Base-by-base conservation (phyloP, 805 yeast species). In the Metahyphopichia silvanorum region DNA sequence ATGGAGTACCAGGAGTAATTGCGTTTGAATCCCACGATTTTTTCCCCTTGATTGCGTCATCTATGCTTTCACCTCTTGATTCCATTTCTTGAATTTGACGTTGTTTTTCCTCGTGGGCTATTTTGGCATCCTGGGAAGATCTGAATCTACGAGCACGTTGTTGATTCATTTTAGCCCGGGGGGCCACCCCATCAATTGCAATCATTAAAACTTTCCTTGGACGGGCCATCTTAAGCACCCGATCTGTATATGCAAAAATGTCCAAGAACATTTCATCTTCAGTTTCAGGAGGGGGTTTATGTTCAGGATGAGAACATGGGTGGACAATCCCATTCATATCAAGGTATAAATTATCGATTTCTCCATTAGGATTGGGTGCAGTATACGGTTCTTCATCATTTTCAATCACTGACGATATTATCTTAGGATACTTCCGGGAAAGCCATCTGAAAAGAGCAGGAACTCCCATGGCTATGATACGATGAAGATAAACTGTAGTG, bases 271-370 rank as follows among this genome's bases (percentile, higher is more conserved):
- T 93, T 52, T 93, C 97, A 39, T 88, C 96, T 51, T 93, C 98
- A 0, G 91, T 88, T 46, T 81, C 94, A 9, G 99, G 99, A 0
- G 98, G 82, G 0, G 96, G 96, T 46, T 82, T 82, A 45, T 91
- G 85, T 52, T 91, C 98, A 1, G 99, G 99, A 58, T 93, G 99
- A 2, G 97, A 83, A 69, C 98, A 93, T 1, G 98, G 98, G 66
- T 93, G 99, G 4, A 93, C 98, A 52, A 93, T 93, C 67, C 98
- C 98, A 55, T 93, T 93, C 98, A 93, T 93, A 63, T 93, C 99
- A 42, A 93, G 68, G 54, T 93, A 93, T 31, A 93, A 60, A 54
- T 93, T 93, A 55, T 93, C 98, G 29, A 88, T 64, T 62, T 93
- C 99, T 17, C 98, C 98, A 60, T 93, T 93, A 3, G 95, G 95